These are phyloP conservation scores for Acer yangbiense DNA, from an alignment of 345 rosid genomes.

Conservation along the genomic window DNA sequence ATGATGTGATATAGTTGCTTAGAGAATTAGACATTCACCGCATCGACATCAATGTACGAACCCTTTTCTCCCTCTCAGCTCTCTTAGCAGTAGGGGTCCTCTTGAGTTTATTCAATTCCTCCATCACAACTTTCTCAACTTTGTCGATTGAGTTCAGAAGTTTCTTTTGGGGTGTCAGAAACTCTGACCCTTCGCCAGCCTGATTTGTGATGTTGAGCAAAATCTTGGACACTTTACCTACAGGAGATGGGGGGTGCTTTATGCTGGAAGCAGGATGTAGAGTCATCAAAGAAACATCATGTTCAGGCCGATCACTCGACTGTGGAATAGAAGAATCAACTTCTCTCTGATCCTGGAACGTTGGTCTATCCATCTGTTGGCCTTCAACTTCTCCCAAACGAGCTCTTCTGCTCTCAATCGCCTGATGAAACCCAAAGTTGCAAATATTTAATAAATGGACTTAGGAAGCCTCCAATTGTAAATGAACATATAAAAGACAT, in stretches of 20 bases:
- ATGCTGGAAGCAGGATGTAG: constrained; percentile 44
- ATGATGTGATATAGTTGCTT: neutral
- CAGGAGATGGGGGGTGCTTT: constrained; percentile 48
- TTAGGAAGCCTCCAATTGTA: constrained; percentile 10
- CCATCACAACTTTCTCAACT: constrained; percentile 76
- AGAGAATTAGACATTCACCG: constrained; percentile 33
- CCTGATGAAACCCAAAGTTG: constrained; percentile 39
- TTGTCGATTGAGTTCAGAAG: constrained; percentile 76
- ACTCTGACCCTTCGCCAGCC: constrained; percentile 46
- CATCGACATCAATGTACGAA: constrained; percentile 77
- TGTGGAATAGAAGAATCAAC: constrained; percentile 36
- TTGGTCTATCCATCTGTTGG: constrained; percentile 46
- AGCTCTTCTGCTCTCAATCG: constrained; percentile 75
- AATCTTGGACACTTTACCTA: constrained; percentile 55
- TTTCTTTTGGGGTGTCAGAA: constrained; percentile 87
- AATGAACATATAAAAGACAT: neutral
- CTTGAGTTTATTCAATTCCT: constrained; percentile 64
- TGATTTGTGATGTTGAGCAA: constrained; percentile 52
- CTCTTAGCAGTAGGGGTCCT: constrained; percentile 69
- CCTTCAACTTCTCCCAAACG: constrained; percentile 49
- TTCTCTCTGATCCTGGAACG: constrained; percentile 31
- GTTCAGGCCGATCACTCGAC: constrained; percentile 42
- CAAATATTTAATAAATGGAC: neutral
- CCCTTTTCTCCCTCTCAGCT: constrained; percentile 63
- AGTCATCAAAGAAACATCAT: constrained; percentile 31